phyloP scores from a whole-genome alignment of 73 alveolate genomes.

The Paramecium sexaurelia region DNA sequence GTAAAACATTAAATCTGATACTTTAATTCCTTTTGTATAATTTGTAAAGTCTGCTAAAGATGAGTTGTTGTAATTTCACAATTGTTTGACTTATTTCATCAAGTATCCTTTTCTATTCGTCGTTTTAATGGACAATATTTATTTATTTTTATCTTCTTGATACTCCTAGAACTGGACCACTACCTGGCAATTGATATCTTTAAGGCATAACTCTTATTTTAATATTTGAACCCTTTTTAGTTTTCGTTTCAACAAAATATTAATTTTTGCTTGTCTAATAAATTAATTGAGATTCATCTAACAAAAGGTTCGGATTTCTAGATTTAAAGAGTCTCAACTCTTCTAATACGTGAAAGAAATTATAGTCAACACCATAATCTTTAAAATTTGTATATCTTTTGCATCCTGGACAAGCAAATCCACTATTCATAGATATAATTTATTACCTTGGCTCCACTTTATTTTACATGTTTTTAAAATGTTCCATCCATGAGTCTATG shows the following conservation, averaged over 20 bases:
- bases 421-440: background rate
- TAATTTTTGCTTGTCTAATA: background rate
- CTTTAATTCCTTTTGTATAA: background rate
- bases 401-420: constrained; percentile 38
- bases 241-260: background rate
- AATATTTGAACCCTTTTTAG: background rate
- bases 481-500: background rate
- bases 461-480: background rate
- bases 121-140: background rate
- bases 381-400: background rate
- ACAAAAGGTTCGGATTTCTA: background rate
- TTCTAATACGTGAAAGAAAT: background rate
- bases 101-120: background rate
- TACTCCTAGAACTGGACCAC: background rate
- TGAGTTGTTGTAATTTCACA: background rate
- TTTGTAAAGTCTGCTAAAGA: background rate
- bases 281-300: background rate
- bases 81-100: background rate
- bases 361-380: constrained; percentile 9
- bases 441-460: background rate
- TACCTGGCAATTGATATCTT: background rate
- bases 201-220: background rate
- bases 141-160: background rate
- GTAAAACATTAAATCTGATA: background rate
- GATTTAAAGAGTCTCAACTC: background rate